A percentile compares a stretch with the other conserved stretches of the same genome.
These are phyloP conservation scores for Acacia melanoxylon DNA, from an alignment of 306 rosid genomes.

Conservation along the genomic window DNA sequence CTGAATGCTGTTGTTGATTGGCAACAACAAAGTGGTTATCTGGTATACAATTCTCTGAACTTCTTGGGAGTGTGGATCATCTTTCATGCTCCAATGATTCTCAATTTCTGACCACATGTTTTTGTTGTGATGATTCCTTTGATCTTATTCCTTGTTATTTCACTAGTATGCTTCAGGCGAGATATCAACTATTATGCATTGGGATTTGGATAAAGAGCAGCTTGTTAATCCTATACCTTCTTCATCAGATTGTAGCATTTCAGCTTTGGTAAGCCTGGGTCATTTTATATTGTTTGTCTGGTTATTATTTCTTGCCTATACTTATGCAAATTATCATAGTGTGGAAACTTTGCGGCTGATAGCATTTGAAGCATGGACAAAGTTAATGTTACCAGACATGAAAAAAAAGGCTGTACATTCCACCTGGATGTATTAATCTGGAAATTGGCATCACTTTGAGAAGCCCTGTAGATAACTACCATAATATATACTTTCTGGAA, in stretches of 20 bases:
- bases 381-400: not conserved
- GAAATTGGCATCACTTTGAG: not conserved
- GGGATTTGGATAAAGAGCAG: conserved; percentile 97
- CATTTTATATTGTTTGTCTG: conserved; percentile 11
- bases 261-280: conserved; percentile 75
- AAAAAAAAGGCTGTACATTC: not conserved
- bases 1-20: conserved; percentile 96
- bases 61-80: conserved; percentile 21
- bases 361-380: not conserved
- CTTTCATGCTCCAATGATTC: not conserved
- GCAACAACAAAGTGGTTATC: conserved; percentile 97
- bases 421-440: not conserved
- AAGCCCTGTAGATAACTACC: not conserved
- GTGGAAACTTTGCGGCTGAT: conserved; percentile 10
- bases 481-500: not conserved
- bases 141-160: conserved; percentile 28
- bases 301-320: conserved; percentile 3
- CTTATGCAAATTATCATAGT: conserved; percentile 15
- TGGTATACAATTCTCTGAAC: conserved; percentile 55
- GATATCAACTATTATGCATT: conserved; percentile 69
- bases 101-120: not conserved
- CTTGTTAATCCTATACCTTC: conserved; percentile 75
- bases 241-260: conserved; percentile 85
- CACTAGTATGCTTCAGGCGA: conserved; percentile 93
- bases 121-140: conserved; percentile 11